These are phyloP conservation scores for Rhodotorula sp. DNA, from an alignment of 1,284 basidiomycete genomes.

Conservation along the genomic window DNA sequence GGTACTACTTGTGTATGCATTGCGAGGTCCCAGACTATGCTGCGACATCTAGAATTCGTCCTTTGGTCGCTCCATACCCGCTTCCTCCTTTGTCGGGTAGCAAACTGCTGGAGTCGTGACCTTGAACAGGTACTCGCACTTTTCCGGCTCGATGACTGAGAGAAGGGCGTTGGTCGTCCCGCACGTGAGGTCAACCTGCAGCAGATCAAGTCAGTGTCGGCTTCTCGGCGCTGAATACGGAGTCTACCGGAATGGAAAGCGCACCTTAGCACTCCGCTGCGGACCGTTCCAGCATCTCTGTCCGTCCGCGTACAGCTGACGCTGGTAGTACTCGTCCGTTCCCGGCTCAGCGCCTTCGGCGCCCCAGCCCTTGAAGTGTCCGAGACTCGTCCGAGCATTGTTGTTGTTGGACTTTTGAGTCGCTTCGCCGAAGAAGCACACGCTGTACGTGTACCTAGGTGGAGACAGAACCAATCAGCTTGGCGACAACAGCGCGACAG, in stretches of 20 bases:
- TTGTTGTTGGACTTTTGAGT: conserved; percentile 86
- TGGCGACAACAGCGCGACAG: too few relatives aligned
- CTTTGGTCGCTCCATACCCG: neutral
- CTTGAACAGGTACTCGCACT: conserved; percentile 91
- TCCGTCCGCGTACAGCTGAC: conserved; percentile 77
- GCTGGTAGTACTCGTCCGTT: conserved; percentile 70
- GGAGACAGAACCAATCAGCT: too few relatives aligned
- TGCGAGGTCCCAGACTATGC: neutral
- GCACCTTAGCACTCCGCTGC: conserved; percentile 71
- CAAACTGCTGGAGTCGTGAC: conserved; percentile 88
- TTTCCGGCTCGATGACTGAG: conserved; percentile 84
- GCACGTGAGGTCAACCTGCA: conserved; percentile 74
- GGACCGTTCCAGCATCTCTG: conserved; percentile 92
- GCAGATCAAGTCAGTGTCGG: neutral
- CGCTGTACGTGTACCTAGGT: conserved; percentile 86
- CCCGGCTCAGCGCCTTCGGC: conserved; percentile 58
- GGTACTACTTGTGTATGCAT: neutral
- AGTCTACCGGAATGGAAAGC: conserved; percentile 18
- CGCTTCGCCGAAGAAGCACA: conserved; percentile 88
- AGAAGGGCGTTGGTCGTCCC: conserved; percentile 81
- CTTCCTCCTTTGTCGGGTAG: conserved; percentile 24
- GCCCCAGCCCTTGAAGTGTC: conserved; percentile 77
- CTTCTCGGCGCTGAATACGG: too few relatives aligned
- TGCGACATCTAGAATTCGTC: conserved; percentile 27
- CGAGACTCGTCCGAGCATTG: conserved; percentile 73